Evolutionary conservation across 2,329 filamentous ascomycete genomes (phyloP).

Genomic region (Lachnellula occidentalis): DNA sequence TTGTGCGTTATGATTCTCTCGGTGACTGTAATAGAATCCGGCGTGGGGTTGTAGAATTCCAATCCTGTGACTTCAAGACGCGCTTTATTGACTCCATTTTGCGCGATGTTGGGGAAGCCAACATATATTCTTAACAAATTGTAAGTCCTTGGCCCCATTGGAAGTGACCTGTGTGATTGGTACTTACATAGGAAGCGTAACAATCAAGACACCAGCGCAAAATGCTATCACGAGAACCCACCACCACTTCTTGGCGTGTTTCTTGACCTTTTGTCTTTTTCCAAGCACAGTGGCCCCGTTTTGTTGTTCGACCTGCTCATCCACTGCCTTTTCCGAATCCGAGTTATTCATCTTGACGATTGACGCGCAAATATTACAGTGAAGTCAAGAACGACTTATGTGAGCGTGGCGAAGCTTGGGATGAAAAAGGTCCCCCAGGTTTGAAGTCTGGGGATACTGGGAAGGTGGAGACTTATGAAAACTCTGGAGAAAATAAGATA

Average conservation of each 20-base stretch:
- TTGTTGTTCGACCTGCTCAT: conserved; percentile 13
- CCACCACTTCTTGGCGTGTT: conserved; percentile 41
- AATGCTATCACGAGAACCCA: conserved; percentile 48
- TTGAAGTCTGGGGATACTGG: background rate
- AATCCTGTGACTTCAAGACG: conserved; percentile 45
- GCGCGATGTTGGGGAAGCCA: conserved; percentile 52
- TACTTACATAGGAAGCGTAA: conserved; percentile 51
- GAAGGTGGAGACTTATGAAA: background rate
- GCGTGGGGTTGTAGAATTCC: conserved; percentile 43
- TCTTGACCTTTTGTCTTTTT: conserved; percentile 23
- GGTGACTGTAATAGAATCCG: conserved; percentile 43
- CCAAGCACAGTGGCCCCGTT: background rate
- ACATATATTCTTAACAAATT: conserved; percentile 45
- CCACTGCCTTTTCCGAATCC: conserved; percentile 9
- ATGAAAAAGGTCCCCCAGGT: background rate
- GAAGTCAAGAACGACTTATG: background rate
- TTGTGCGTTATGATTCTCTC: conserved; percentile 43
- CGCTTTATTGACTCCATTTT: conserved; percentile 46
- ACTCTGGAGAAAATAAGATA: background rate
- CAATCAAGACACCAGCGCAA: conserved; percentile 44
- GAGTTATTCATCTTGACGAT: background rate
- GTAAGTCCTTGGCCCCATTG: background rate
- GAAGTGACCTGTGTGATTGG: background rate
- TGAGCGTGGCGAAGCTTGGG: background rate
- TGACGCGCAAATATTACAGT: background rate